A percentile compares a stretch with the other conserved stretches of the same genome.
Conservation (phyloP, 108 stramenopile genomes). For the Stephanodiscus triporus region DNA sequence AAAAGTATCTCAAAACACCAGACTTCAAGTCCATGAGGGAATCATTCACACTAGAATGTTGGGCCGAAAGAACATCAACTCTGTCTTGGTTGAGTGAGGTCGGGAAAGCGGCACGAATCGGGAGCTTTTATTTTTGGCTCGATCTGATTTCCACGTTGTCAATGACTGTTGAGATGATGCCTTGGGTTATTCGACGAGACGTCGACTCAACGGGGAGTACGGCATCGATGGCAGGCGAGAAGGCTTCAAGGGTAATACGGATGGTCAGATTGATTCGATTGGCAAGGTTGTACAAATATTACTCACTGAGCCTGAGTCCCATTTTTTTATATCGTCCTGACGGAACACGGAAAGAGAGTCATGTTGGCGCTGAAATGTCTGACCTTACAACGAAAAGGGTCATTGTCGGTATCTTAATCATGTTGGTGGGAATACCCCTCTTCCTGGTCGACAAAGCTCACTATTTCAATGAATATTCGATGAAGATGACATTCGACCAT, state of each 20-base stretch:
- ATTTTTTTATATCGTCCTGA: too few species aligned
- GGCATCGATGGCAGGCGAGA: conserved; percentile 45
- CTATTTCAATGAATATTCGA: conserved; percentile 50
- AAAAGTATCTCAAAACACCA: conserved; percentile 39
- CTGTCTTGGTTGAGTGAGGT: conserved; percentile 25
- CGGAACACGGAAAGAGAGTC: too few species aligned
- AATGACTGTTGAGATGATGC: conserved; percentile 61
- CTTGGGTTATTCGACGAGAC: conserved; percentile 10
- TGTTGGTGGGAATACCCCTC: conserved; percentile 56
- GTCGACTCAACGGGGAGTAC: conserved; percentile 17
- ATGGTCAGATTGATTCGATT: conserved; percentile 73
- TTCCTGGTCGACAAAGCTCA: conserved; percentile 43
- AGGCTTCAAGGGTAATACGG: conserved; percentile 53
- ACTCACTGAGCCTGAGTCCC: conserved; percentile 30
- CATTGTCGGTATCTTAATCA: conserved; percentile 55
- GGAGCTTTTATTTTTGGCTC: conserved; percentile 81
- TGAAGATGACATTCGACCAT: conserved; percentile 48
- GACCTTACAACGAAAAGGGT: conserved; percentile 67
- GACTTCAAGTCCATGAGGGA: conserved; percentile 23
- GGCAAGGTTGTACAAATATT: conserved; percentile 72
- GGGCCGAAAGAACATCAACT: conserved; percentile 14
- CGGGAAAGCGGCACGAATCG: conserved; percentile 39
- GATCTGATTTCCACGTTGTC: conserved; percentile 71
- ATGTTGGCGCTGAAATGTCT: conserved; percentile 61
- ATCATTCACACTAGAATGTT: conserved; percentile 18